Evolutionary conservation across 257 asterid species (phyloP).

Genomic region (Solanum ossicruentum): DNA sequence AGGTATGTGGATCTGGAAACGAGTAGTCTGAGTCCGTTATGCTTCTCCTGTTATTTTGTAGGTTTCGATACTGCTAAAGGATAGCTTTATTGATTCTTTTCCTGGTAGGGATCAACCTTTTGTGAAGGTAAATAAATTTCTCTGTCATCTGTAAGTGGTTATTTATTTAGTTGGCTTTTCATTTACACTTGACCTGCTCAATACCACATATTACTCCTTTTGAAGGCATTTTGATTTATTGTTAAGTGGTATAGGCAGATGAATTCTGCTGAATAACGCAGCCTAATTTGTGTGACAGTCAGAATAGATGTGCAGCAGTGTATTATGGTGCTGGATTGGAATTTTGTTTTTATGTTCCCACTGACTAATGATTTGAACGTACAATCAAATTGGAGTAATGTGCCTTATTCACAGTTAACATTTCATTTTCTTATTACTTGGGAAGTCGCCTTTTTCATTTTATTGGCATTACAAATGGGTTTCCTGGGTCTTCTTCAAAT

Average conservation of each 20-base stretch:
- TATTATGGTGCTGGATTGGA: background rate
- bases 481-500: background rate
- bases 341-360: background rate
- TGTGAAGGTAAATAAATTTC: constrained; percentile 43
- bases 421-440: background rate
- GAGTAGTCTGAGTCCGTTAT: background rate
- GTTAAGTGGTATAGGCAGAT: background rate
- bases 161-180: background rate
- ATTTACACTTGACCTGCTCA: background rate
- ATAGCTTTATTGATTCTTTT: constrained; percentile 73
- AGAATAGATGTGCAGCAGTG: background rate
- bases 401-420: background rate
- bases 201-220: background rate
- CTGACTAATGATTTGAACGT: background rate
- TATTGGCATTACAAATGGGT: background rate
- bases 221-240: background rate
- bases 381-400: background rate
- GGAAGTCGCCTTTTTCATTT: background rate
- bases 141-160: background rate
- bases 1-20: background rate
- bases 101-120: constrained; percentile 52
- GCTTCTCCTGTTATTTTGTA: constrained; percentile 17
- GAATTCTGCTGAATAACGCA: background rate
- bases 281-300: background rate
- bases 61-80: constrained; percentile 83